Evolutionary conservation across 192 early-diverging fungal genomes (phyloP).

Genomic region (Phlyctochytrium planicorne): DNA sequence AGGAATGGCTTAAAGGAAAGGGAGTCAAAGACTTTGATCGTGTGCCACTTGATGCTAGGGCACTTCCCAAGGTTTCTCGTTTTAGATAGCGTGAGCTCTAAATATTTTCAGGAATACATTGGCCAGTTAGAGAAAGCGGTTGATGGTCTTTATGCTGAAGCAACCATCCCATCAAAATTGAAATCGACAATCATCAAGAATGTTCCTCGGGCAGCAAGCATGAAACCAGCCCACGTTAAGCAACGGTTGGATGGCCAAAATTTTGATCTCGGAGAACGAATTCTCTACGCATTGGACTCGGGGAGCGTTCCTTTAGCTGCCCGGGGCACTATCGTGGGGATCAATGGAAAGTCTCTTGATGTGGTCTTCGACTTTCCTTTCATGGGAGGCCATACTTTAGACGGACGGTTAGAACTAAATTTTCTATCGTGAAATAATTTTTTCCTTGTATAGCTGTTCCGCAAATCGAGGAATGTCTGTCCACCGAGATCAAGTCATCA

Average conservation of each 20-base stretch:
- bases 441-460: slow-evolving; percentile 58
- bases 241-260: slow-evolving; percentile 70
- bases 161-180: slow-evolving; percentile 15
- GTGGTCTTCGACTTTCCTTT: slow-evolving; percentile 85
- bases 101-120: slow-evolving; percentile 41
- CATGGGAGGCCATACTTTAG: slow-evolving; percentile 75
- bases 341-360: slow-evolving; percentile 72
- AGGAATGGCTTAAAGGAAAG: slow-evolving; percentile 63
- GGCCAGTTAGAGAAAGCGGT: slow-evolving; percentile 57
- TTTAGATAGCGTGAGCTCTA: not conserved
- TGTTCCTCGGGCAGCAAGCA: slow-evolving; percentile 56
- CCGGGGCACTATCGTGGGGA: slow-evolving; percentile 81
- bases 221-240: slow-evolving; percentile 79
- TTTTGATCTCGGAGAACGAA: slow-evolving; percentile 86
- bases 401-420: slow-evolving; percentile 50
- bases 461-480: slow-evolving; percentile 73
- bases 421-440: not conserved
- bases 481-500: slow-evolving; percentile 63
- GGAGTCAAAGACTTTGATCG: slow-evolving; percentile 64
- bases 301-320: slow-evolving; percentile 78
- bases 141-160: slow-evolving; percentile 39
- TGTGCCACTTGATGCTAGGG: slow-evolving; percentile 61
- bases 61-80: slow-evolving; percentile 61
- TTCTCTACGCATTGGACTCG: slow-evolving; percentile 67
- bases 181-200: slow-evolving; percentile 41